Evolutionary conservation across 1,284 basidiomycete species (phyloP), one percentile per base, ranked within the genome.

Genomic region (Microbotryomycetes sp.): DNA sequence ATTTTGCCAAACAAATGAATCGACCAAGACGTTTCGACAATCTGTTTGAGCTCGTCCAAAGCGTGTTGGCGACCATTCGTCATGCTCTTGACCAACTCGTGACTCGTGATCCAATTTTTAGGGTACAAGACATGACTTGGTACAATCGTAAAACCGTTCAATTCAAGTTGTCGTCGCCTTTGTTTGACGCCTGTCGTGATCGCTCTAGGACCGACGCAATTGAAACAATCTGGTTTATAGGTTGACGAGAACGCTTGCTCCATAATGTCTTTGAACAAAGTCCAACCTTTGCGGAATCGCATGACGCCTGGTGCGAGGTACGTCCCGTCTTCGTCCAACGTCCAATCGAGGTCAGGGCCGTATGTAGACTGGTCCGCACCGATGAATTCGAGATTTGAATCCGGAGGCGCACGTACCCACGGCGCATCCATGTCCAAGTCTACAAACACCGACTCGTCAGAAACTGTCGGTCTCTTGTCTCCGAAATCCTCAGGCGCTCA

Each of bases 261-360:
- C 35, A 61, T 49, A 18, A 64, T 56, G 45, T 68, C 67, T 28
- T 46, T 52, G 61, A 68, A 66, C n/a, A 68, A 7, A 7, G 59
- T 56, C 67, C 64, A 68, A 3, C 67, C 65, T 3, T 52, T 50
- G 1, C 60, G 54, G 54, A 64, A 59, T 23, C 67, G 59, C 64
- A 68, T 68, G 2, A 62, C 59, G 15, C 58, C 54, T 0, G 59
- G 61, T 1, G 67, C 61, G 41, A 68, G 62, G 59, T 64, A 64
- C 46, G 56, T 56, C 11, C 67, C 67, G 29, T 64, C 60, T 30
- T 68, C 67, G 62, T 68, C 67, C 54, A 66, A 61, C 18, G 60
- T 62, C 65, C 65, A 67, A 18, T 56, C 56, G 56, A 64, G 50
- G 54, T 66, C 65, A 46, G 47, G 48, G 15, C 60, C 60, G 27